Base-by-base conservation (phyloP, 768 basidiomycete genomes). In the Coprinopsis sp. region DNA sequence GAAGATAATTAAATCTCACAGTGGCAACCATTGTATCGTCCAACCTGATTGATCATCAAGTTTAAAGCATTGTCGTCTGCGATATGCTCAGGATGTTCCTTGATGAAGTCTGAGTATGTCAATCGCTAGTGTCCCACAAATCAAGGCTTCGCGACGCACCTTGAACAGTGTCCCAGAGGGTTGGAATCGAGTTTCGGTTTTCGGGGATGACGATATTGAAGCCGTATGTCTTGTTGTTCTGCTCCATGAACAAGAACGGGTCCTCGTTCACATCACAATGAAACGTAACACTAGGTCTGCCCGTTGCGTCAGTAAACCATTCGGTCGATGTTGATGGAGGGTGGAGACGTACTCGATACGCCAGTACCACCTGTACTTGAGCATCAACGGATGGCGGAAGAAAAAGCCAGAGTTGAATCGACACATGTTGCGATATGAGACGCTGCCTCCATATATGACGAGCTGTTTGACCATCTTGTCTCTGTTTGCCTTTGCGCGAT, bases 171-270 rank as follows among this genome's bases (percentile, higher is more conserved):
- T 72, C 61, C 87, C 88, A 91, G 0, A 91, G 68, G 0, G 82
- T 82, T 6, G 79, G 77, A 25, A 91, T 87, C 3, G 88, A 90
- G 44, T 78, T 78, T 41, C 76, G 73, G 53, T 82, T 87, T 58
- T 91, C 87, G 56, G 80, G 84, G 49, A 90, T 70, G 0, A 82
- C 77, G 29, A 90, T 74, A 0, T 83, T 87, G 66, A 87, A 90
- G 6, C 76, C 81, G 54, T 88, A 91, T 0, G 79, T 69, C 60
- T 84, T 84, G 38, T 80, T 72, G 47, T 84, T 67, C 19, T 82
- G 73, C 58, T 82, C 72, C 84, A 89, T 87, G 59, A 72, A 75
- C 4, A 78, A 45, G 72, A 91, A 89, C 0, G 88, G 88, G 57
- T 81, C 79, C 27, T 69, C 70, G 45, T 73, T 64, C 47, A 83